Percentiles rank a stretch among this genome's conserved stretches.
Conservation (phyloP, 257 asterid genomes). For the Eucommia ulmoides region DNA sequence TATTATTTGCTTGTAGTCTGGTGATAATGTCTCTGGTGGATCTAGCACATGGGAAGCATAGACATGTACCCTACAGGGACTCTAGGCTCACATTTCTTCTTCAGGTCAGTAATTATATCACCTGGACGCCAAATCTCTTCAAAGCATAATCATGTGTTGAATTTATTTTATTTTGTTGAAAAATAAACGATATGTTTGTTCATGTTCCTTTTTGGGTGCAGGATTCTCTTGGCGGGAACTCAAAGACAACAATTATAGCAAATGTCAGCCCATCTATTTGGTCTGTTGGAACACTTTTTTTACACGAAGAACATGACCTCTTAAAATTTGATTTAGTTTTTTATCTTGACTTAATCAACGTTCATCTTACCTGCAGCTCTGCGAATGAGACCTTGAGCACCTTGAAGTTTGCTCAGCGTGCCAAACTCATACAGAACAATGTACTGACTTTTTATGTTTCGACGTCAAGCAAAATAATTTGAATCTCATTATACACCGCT, state of each 20-base stretch:
- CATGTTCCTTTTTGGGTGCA: slow-evolving; percentile 21
- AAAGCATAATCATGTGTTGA: slow-evolving; percentile 6
- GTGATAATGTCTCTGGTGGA: slow-evolving; percentile 85
- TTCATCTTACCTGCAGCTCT: slow-evolving; percentile 44
- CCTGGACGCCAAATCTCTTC: background rate
- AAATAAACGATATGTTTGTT: no score
- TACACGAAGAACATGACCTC: no score
- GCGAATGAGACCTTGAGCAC: slow-evolving; percentile 74
- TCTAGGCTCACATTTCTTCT: slow-evolving; percentile 89
- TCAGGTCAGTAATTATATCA: slow-evolving; percentile 70
- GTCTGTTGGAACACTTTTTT: slow-evolving; percentile 14
- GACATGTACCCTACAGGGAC: slow-evolving; percentile 83
- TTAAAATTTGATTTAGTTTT: no score
- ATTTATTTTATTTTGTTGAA: background rate
- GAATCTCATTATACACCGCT: no score
- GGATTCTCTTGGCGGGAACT: slow-evolving; percentile 94
- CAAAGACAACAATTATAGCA: slow-evolving; percentile 77
- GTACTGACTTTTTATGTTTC: slow-evolving; percentile 24
- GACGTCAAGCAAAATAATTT: no score
- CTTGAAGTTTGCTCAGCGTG: slow-evolving; percentile 84
- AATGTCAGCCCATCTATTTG: slow-evolving; percentile 78
- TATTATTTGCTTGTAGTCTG: slow-evolving; percentile 39
- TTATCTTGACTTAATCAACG: no score
- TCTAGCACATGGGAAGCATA: slow-evolving; percentile 73
- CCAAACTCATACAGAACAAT: slow-evolving; percentile 81